A percentile compares a stretch with the other conserved stretches of the same genome.
These are phyloP conservation scores for Gnomoniopsis smithogilvyi DNA, from an alignment of 2,329 filamentous ascomycete genomes.

Conservation along the genomic window DNA sequence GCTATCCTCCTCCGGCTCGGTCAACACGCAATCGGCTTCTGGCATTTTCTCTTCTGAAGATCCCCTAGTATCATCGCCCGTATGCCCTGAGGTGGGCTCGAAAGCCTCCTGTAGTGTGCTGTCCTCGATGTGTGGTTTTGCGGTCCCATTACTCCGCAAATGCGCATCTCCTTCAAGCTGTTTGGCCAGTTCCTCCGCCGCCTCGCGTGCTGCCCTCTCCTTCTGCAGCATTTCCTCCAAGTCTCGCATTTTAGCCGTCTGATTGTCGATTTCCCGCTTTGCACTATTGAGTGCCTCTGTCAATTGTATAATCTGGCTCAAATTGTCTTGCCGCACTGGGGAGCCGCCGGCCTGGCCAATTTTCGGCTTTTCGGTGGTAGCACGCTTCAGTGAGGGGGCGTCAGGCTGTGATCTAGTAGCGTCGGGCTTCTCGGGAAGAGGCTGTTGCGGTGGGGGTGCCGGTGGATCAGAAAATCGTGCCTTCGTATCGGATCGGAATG, in stretches of 20 bases:
- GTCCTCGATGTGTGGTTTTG: constrained; percentile 33
- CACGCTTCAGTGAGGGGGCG: constrained; percentile 67
- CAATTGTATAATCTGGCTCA: constrained; percentile 76
- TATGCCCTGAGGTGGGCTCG: constrained; percentile 38
- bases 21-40: neutral
- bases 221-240: constrained; percentile 74
- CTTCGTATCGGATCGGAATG: constrained; percentile 70
- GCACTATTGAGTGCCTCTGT: constrained; percentile 81
- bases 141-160: constrained; percentile 35
- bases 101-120: constrained; percentile 43
- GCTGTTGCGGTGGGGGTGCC: constrained; percentile 88
- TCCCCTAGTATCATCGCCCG: neutral
- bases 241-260: constrained; percentile 74
- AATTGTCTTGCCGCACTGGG: constrained; percentile 55
- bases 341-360: constrained; percentile 50
- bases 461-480: constrained; percentile 89
- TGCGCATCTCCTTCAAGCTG: constrained; percentile 58
- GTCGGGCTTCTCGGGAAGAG: constrained; percentile 90
- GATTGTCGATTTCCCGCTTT: constrained; percentile 83
- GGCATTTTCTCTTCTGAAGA: constrained; percentile 7
- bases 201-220: constrained; percentile 77
- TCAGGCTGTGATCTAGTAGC: constrained; percentile 44
- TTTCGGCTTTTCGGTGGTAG: constrained; percentile 72
- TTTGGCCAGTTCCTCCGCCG: constrained; percentile 78
- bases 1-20: constrained; percentile 2